Evolutionary conservation across 148 eudicot genomes (phyloP).

Genomic region (Cornus kousa): DNA sequence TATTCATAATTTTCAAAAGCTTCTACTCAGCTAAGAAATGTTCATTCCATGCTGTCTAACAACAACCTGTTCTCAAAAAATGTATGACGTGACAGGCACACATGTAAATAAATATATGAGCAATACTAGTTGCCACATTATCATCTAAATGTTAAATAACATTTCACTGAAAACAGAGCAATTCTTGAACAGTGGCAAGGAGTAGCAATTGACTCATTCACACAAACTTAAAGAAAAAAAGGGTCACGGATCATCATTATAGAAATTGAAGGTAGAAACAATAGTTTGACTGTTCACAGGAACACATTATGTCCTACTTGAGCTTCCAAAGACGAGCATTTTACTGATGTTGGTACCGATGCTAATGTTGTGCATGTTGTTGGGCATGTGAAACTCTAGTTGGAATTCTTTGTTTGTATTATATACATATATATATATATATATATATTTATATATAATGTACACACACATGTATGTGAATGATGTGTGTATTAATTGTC

Average conservation of each 20-base stretch:
- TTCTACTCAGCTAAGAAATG: too few species aligned
- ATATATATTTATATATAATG: too few species aligned
- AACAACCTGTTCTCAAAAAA: too few species aligned
- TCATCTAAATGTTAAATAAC: too few species aligned
- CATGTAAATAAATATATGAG: too few species aligned
- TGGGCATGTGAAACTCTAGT: conserved; percentile 26
- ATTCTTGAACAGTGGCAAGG: not conserved
- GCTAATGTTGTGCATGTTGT: conserved; percentile 17
- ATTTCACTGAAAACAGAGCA: not conserved
- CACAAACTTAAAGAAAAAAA: not conserved
- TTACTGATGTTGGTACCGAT: not conserved
- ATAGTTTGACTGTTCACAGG: not conserved
- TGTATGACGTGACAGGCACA: too few species aligned
- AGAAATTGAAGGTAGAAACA: not conserved
- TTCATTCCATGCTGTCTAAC: too few species aligned
- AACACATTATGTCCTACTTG: not conserved
- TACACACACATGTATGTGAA: not conserved
- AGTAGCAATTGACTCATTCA: not conserved
- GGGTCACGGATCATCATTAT: not conserved
- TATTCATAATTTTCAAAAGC: too few species aligned
- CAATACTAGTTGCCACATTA: too few species aligned
- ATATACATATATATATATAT: conserved; percentile 8
- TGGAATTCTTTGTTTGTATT: conserved; percentile 14
- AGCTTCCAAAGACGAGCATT: not conserved
- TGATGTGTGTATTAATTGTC: not conserved